These are phyloP conservation scores for Agapanthus africanus DNA, from an alignment of 106 monocot genomes.

Conservation along the genomic window DNA sequence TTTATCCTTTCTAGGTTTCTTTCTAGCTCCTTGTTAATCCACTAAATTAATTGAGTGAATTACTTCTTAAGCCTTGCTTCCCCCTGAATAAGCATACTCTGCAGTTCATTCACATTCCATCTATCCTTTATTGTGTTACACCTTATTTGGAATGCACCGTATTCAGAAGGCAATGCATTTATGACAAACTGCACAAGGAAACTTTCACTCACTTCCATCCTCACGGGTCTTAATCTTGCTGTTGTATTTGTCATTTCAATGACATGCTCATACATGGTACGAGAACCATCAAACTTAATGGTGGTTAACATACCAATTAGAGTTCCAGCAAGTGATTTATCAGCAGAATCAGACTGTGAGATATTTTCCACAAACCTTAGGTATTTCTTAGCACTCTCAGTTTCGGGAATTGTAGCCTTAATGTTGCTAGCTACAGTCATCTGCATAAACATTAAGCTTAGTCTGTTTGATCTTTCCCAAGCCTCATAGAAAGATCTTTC, in stretches of 20 bases:
- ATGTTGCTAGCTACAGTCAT: slow-evolving; percentile 10
- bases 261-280: slow-evolving; percentile 1
- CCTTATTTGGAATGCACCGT: background rate
- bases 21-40: background rate
- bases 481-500: background rate
- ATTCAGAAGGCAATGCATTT: slow-evolving; percentile 7
- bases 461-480: slow-evolving; percentile 10
- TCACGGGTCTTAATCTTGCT: slow-evolving; percentile 1
- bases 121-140: slow-evolving; percentile 12
- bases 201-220: background rate
- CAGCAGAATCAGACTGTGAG: background rate
- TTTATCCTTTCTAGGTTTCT: background rate
- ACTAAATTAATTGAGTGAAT: background rate
- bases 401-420: background rate
- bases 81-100: slow-evolving; percentile 1
- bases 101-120: slow-evolving; percentile 4
- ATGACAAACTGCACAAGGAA: slow-evolving; percentile 11
- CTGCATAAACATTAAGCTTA: slow-evolving; percentile 3
- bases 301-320: slow-evolving; percentile 9
- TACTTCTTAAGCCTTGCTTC: slow-evolving; percentile 10
- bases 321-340: slow-evolving; percentile 5
- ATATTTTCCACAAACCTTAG: background rate
- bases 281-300: slow-evolving; percentile 6
- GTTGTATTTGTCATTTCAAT: slow-evolving; percentile 10
- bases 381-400: slow-evolving; percentile 1